Percentiles rank a stretch among this genome's conserved stretches.
Conservation (phyloP, 345 rosid genomes). For the Rhodomyrtus tomentosa region DNA sequence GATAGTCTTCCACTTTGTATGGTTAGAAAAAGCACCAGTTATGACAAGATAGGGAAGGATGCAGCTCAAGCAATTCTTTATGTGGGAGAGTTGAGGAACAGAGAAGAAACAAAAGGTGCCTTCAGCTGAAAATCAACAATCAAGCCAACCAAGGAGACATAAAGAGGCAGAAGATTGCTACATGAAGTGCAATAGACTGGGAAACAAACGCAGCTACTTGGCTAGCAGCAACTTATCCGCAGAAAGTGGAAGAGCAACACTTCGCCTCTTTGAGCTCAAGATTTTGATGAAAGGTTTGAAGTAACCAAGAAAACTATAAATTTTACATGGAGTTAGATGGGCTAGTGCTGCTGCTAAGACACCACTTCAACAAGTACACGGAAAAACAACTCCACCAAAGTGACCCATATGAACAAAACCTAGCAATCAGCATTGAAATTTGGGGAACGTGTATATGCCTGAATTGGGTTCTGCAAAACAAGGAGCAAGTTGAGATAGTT, state of each 20-base stretch:
- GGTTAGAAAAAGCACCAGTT: background rate
- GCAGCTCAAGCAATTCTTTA: background rate
- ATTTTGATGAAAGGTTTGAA: background rate
- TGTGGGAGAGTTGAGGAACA: background rate
- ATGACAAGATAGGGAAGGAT: background rate
- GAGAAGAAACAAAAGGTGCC: background rate
- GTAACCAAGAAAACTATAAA: background rate
- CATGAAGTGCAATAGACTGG: background rate
- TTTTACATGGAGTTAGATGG: no score
- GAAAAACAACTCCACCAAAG: background rate
- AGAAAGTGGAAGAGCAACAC: background rate
- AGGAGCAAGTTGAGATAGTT: background rate
- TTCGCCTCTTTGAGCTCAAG: background rate
- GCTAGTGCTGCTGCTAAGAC: background rate
- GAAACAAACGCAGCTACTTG: background rate
- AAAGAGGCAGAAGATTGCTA: background rate
- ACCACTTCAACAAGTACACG: background rate
- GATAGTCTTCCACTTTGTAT: background rate
- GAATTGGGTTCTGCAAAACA: background rate
- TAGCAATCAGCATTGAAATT: background rate
- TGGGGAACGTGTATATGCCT: background rate
- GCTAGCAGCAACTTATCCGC: background rate
- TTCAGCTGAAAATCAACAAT: background rate
- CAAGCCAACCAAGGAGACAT: background rate
- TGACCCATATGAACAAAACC: background rate